A percentile compares a stretch with the other conserved stretches of the same genome.
phyloP scores from a whole-genome alignment of 352 stramenopile species.

The Pythium rhizo-oryzae region DNA sequence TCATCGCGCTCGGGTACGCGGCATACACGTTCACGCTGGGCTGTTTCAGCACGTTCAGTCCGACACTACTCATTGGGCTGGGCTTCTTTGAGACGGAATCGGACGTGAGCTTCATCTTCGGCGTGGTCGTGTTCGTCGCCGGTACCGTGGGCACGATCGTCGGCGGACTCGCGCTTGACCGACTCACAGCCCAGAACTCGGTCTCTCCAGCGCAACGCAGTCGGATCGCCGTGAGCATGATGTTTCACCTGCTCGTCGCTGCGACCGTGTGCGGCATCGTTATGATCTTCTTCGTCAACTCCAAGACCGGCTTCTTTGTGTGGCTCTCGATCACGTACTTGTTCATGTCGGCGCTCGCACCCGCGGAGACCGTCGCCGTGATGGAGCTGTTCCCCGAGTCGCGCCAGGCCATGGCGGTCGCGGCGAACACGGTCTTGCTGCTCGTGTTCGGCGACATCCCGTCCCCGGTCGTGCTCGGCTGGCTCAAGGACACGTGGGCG shows the following conservation, averaged over 20 bases:
- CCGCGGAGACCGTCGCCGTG: conserved; percentile 80
- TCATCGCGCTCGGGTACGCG: conserved; percentile 81
- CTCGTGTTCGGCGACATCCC: conserved; percentile 94
- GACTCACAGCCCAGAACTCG: conserved; percentile 39
- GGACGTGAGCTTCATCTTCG: conserved; percentile 87
- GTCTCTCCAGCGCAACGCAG: conserved; percentile 42
- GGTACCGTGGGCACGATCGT: conserved; percentile 88
- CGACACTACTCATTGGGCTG: conserved; percentile 87
- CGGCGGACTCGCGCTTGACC: conserved; percentile 81
- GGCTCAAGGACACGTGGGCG: conserved; percentile 91
- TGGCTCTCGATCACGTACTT: conserved; percentile 77
- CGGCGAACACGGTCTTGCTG: conserved; percentile 89
- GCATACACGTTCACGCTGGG: conserved; percentile 88
- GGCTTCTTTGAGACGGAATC: conserved; percentile 84
- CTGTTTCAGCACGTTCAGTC: conserved; percentile 85
- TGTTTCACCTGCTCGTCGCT: conserved; percentile 31
- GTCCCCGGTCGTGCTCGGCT: conserved; percentile 90
- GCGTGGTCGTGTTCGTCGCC: conserved; percentile 67
- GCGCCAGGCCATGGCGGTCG: conserved; percentile 88
- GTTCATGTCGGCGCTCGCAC: conserved; percentile 70
- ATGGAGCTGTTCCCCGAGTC: conserved; percentile 88
- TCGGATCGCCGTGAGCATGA: conserved; percentile 50
- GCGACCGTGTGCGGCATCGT: conserved; percentile 55
- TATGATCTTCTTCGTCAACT: conserved; percentile 56
- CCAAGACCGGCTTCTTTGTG: conserved; percentile 54